Evolutionary conservation across 768 basidiomycete species (phyloP), one percentile per base, ranked within the genome.

Genomic region (Lentinula raphanica): DNA sequence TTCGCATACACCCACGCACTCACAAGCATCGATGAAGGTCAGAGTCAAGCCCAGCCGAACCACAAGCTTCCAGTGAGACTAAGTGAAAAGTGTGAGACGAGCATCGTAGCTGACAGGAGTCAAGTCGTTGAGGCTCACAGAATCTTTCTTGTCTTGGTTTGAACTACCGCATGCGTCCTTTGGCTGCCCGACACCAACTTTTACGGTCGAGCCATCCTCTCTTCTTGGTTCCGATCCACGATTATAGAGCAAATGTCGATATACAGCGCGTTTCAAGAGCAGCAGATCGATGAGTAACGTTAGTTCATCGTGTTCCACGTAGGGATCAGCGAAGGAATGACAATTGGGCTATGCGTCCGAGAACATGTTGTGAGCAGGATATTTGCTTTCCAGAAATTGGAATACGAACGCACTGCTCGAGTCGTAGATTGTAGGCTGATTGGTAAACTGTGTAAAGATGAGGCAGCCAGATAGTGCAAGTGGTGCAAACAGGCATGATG

Each of bases 371-470:
- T 29, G 38, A 28, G 31, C 7, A 17, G 46, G 2, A 54, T 23
- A 29, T 42, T n/a, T 31, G 45, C 57, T 59, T 29, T 59, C n/a
- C 32, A 56, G 48, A 44, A 32, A 7, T 39, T 38, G 61, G 15
- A 38, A 6, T 39, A 82, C 88, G 64, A 49, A 92, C 91, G 69
- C 92, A 94, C 73, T 91, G 87, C 68, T 93, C 90, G 23, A 94
- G 79, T 49, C 92, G 77, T 32, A 92, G 77, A 66, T 93, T 93
- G 65, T 88, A 76, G 7, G 81, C 82, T 4, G 90, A 86, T 63
- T 88, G 78, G 68, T 94, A 94, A 58, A 91, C 79, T 0, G 91
- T 93, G 70, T 93, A 94, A 17, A 94, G 79, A 65, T 84, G 83
- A 0, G 81, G 75, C 13, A 82, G 76, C n/a, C 81, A 77, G 17